A percentile compares a stretch with the other conserved stretches of the same genome.
phyloP scores from a whole-genome alignment of 306 rosid species.

The Lablab purpureus region DNA sequence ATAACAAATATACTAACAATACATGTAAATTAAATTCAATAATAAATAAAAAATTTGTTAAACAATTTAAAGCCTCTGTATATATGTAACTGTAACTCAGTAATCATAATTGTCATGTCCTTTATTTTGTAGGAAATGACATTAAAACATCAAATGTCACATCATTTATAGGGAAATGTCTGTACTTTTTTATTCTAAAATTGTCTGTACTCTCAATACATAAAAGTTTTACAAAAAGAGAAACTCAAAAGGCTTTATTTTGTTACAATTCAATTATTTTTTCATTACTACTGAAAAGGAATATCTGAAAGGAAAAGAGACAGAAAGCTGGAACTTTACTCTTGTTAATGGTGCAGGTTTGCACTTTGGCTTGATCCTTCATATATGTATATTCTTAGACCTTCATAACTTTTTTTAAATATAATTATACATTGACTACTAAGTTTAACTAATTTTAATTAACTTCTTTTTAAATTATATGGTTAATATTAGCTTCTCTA shows the following conservation, averaged over 20 bases:
- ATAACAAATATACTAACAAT: background rate
- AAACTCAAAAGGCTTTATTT: background rate
- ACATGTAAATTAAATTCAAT: background rate
- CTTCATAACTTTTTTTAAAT: too few relatives aligned
- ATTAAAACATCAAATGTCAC: background rate
- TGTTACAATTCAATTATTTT: background rate
- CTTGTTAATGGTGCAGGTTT: background rate
- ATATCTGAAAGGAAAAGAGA: conserved; percentile 22
- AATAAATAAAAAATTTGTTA: background rate
- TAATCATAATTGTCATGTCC: background rate
- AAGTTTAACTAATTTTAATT: background rate
- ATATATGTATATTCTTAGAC: background rate
- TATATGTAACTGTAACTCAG: background rate
- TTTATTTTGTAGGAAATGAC: background rate
- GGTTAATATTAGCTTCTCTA: background rate
- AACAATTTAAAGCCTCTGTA: background rate
- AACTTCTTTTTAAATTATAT: background rate
- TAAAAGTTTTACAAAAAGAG: background rate
- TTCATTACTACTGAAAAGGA: background rate
- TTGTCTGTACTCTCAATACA: background rate
- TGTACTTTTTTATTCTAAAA: background rate
- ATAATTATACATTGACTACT: background rate
- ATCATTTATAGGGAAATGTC: background rate
- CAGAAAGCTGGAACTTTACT: conserved; percentile 26
- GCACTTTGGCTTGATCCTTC: conserved; percentile 12